Percentiles rank a stretch among this genome's conserved stretches.
Conservation (phyloP, 495 filamentous ascomycete genomes). For the Hyphodiscus hymeniophilus region DNA sequence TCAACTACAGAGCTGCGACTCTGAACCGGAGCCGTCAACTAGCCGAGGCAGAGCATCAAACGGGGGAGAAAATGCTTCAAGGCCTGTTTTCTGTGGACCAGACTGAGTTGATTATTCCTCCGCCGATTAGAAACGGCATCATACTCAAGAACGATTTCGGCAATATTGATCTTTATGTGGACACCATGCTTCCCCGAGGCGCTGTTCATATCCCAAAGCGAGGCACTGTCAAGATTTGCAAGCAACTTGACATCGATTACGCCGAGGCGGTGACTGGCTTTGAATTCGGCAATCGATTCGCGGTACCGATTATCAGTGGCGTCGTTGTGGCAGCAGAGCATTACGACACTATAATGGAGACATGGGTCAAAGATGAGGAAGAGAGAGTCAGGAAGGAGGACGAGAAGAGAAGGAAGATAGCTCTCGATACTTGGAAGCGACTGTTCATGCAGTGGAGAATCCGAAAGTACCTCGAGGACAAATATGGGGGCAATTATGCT, state of each 20-base stretch:
- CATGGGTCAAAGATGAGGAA: slow-evolving; percentile 72
- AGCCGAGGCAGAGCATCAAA: slow-evolving; percentile 67
- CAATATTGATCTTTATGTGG: slow-evolving; percentile 93
- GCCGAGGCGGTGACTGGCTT: slow-evolving; percentile 96
- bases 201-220: slow-evolving; percentile 76
- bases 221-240: slow-evolving; percentile 71
- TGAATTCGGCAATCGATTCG: slow-evolving; percentile 89
- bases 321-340: slow-evolving; percentile 82
- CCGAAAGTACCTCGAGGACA: slow-evolving; percentile 64
- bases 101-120: slow-evolving; percentile 88
- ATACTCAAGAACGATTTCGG: slow-evolving; percentile 95
- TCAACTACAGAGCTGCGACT: slow-evolving; percentile 86
- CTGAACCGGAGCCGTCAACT: slow-evolving; percentile 83
- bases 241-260: slow-evolving; percentile 75
- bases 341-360: slow-evolving; percentile 64
- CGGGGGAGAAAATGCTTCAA: slow-evolving; percentile 76
- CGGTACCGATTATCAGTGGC: slow-evolving; percentile 83
- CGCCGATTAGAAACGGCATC: slow-evolving; percentile 68
- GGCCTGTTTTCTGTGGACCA: slow-evolving; percentile 79
- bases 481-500: slow-evolving; percentile 56
- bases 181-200: slow-evolving; percentile 83
- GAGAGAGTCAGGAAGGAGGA: slow-evolving; percentile 74
- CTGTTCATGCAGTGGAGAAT: slow-evolving; percentile 81
- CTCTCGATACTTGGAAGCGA: slow-evolving; percentile 74
- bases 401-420: slow-evolving; percentile 67